A percentile compares a stretch with the other conserved stretches of the same genome.
These are phyloP conservation scores for Trametes cubensis DNA, from an alignment of 768 basidiomycete species.

Conservation along the genomic window DNA sequence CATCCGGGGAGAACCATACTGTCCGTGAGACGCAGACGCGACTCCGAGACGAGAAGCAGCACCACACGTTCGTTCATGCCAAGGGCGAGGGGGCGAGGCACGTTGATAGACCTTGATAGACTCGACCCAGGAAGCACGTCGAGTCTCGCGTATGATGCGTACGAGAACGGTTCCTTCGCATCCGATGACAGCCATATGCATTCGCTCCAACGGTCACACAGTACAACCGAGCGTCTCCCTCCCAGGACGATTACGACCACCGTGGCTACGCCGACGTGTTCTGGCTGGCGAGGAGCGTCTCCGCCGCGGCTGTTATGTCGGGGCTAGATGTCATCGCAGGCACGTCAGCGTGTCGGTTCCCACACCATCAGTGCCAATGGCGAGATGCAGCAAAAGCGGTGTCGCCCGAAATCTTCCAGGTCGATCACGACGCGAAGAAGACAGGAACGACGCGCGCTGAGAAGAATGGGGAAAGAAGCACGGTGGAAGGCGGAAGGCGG, in stretches of 20 bases:
- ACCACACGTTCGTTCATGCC: not conserved
- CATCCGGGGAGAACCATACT: no score
- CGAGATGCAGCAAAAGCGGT: conserved; percentile 10
- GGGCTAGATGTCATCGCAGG: conserved; percentile 45
- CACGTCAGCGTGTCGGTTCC: not conserved
- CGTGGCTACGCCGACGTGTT: conserved; percentile 29
- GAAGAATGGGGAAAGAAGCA: not conserved
- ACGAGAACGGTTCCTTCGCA: not conserved
- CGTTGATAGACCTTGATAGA: conserved; percentile 3
- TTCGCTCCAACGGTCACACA: conserved; percentile 5
- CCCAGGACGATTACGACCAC: not conserved
- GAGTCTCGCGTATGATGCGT: no score
- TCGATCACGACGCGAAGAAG: conserved; percentile 1
- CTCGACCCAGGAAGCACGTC: not conserved
- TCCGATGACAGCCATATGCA: conserved; percentile 9
- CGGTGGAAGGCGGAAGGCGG: not conserved
- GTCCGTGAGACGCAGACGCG: no score
- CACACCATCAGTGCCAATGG: conserved; percentile 21
- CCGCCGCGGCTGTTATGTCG: conserved; percentile 81
- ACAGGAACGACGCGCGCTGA: not conserved
- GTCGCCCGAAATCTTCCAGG: not conserved
- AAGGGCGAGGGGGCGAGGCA: not conserved
- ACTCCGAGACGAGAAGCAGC: not conserved
- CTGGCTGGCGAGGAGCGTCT: conserved; percentile 66
- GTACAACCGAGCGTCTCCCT: not conserved